phyloP scores from a whole-genome alignment of 2,329 filamentous ascomycete species.

The Hymenoscyphus infarciens region DNA sequence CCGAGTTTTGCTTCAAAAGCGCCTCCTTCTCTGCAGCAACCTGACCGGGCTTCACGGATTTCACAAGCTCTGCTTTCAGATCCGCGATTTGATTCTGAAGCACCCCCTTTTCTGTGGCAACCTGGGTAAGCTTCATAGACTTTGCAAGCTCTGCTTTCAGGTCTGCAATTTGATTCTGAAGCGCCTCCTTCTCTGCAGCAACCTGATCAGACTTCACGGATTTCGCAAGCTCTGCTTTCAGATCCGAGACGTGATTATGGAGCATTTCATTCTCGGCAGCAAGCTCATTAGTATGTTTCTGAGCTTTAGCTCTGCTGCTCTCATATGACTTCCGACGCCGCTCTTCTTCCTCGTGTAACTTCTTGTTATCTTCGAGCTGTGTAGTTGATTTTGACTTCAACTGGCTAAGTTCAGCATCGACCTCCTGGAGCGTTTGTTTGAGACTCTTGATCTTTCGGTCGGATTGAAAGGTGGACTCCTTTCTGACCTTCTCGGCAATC shows the following conservation, averaged over 20 bases:
- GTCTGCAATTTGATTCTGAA: constrained; percentile 1
- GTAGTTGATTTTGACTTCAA: constrained; percentile 10
- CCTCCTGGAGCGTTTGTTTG: constrained; percentile 16
- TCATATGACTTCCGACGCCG: not conserved
- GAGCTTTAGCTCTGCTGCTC: not conserved
- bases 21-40: not conserved
- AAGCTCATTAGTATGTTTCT: not conserved
- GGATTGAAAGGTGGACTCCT: constrained; percentile 16
- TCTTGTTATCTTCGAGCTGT: not conserved
- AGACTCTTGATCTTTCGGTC: constrained; percentile 21
- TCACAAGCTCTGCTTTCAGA: not conserved
- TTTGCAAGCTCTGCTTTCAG: not conserved
- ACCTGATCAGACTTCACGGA: not conserved
- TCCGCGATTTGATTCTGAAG: constrained; percentile 1
- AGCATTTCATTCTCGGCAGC: not conserved
- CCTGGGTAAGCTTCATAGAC: not conserved
- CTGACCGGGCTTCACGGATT: not conserved
- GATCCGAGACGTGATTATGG: constrained; percentile 8
- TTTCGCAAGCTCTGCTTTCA: constrained; percentile 10
- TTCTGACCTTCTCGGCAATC: constrained; percentile 19
- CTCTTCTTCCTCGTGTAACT: not conserved
- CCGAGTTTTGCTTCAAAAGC: not conserved
- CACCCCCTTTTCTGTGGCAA: not conserved
- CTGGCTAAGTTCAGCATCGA: constrained; percentile 6
- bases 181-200: not conserved